phyloP scores from a whole-genome alignment of 2,329 filamentous ascomycete species.

The Epicoccum sorghinum region DNA sequence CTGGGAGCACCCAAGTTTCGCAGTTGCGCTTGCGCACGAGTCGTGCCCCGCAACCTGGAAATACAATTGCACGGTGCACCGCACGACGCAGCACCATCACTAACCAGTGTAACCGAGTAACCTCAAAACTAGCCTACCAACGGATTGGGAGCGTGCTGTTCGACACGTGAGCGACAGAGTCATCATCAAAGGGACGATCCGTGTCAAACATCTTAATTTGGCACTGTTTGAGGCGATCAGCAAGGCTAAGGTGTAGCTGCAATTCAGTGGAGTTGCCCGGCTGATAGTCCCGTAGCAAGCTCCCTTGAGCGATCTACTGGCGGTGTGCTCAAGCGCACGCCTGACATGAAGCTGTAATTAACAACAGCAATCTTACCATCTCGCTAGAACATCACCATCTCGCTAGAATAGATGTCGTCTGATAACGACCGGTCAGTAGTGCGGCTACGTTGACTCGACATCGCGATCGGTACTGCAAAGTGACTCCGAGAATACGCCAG shows the following conservation, averaged over 20 bases:
- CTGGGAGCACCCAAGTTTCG: constrained; percentile 8
- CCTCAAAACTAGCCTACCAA: constrained; percentile 6
- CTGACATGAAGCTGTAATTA: neutral
- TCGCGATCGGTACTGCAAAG: neutral
- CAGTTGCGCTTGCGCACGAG: constrained; percentile 1
- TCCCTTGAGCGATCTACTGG: neutral
- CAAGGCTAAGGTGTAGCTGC: neutral
- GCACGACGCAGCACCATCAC: neutral
- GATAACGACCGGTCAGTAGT: neutral
- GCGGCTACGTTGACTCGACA: neutral
- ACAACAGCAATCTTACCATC: too few species aligned
- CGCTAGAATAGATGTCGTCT: neutral
- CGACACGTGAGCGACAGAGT: constrained; percentile 1
- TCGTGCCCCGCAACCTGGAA: constrained; percentile 7
- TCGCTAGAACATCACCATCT: neutral
- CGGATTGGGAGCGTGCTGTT: neutral
- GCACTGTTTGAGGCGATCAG: constrained; percentile 3
- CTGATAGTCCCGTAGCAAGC: neutral
- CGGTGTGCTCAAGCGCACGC: neutral
- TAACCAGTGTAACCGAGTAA: neutral
- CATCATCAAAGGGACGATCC: neutral
- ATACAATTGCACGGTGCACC: constrained; percentile 4
- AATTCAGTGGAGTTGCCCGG: constrained; percentile 1
- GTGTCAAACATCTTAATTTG: constrained; percentile 5
- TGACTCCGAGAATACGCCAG: neutral